These are phyloP conservation scores for Talaromyces wortmannii DNA, from an alignment of 495 filamentous ascomycete genomes.

Conservation along the genomic window DNA sequence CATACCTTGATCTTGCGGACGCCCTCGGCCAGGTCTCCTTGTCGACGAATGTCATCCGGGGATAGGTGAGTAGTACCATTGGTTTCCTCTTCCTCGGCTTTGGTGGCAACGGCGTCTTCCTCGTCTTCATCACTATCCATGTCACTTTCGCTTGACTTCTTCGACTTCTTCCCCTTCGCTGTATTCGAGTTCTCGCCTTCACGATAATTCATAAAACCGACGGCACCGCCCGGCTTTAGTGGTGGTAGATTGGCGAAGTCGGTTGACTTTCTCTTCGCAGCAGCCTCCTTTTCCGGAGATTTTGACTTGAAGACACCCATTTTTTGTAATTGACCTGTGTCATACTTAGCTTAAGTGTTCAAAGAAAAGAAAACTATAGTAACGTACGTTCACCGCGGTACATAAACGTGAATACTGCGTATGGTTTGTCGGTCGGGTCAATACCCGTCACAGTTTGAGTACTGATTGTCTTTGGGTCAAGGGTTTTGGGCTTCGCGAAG, in stretches of 20 bases:
- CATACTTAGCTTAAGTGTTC: constrained; percentile 11
- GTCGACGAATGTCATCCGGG: constrained; percentile 73
- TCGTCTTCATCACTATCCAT: constrained; percentile 72
- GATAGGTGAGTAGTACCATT: constrained; percentile 58
- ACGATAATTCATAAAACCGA: constrained; percentile 86
- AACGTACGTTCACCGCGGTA: constrained; percentile 90
- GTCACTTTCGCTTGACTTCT: constrained; percentile 49
- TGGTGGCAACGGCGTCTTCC: constrained; percentile 37
- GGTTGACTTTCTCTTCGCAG: constrained; percentile 65
- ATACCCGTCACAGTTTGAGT: constrained; percentile 99
- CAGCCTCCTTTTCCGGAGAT: constrained; percentile 44
- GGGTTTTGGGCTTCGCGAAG: constrained; percentile 94
- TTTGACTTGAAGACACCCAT: constrained; percentile 78
- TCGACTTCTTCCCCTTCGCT: constrained; percentile 42
- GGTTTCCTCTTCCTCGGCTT: constrained; percentile 67
- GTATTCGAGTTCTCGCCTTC: constrained; percentile 50
- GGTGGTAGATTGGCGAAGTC: constrained; percentile 83
- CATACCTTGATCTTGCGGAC: constrained; percentile 88
- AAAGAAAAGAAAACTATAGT: neutral
- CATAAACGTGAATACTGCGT: constrained; percentile 95
- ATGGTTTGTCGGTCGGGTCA: constrained; percentile 89
- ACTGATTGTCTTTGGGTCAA: constrained; percentile 95
- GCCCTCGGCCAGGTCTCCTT: constrained; percentile 84
- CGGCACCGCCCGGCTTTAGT: constrained; percentile 71
- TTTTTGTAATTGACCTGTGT: constrained; percentile 79